phyloP scores from a whole-genome alignment of 805 yeast genomes.

The Saccharomyces jurei region DNA sequence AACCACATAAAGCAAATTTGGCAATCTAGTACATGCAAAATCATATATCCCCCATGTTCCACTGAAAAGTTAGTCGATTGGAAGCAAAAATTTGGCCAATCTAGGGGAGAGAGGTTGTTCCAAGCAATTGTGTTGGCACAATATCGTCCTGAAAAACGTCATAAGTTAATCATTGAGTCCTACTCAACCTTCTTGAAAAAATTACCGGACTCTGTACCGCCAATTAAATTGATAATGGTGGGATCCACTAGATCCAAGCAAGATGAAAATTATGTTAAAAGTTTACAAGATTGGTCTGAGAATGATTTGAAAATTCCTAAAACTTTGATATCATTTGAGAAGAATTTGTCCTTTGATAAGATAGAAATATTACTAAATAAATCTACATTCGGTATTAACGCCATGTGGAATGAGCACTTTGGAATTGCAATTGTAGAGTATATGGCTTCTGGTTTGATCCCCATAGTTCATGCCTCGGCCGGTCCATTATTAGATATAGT shows the following conservation, averaged over 20 bases:
- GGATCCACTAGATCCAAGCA: constrained; percentile 73
- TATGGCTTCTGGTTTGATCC: constrained; percentile 75
- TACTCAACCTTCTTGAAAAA: constrained; percentile 45
- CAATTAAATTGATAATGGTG: constrained; percentile 51
- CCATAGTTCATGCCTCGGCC: constrained; percentile 88
- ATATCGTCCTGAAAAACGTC: constrained; percentile 92
- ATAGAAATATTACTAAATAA: constrained; percentile 46
- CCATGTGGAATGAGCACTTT: constrained; percentile 99
- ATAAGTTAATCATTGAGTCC: constrained; percentile 56
- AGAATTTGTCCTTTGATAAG: constrained; percentile 65
- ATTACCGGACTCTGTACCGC: constrained; percentile 31
- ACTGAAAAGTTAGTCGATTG: constrained; percentile 42
- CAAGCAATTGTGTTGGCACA: constrained; percentile 58
- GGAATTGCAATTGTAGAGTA: constrained; percentile 97
- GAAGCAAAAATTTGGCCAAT: constrained; percentile 13
- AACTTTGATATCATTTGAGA: constrained; percentile 42
- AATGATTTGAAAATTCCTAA: constrained; percentile 36
- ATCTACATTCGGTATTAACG: constrained; percentile 74
- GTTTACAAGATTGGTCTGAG: constrained; percentile 38
- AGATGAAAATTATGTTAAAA: constrained; percentile 54
- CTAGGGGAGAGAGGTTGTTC: constrained; percentile 27
- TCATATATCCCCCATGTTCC: constrained; percentile 87
- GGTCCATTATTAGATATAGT: constrained; percentile 91
- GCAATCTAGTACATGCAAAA: constrained; percentile 38
- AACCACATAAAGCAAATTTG: constrained; percentile 65